Evolutionary conservation across 2,329 filamentous ascomycete species (phyloP), one percentile per base, ranked within the genome.

Genomic region (Teratosphaeria zuluensis): DNA sequence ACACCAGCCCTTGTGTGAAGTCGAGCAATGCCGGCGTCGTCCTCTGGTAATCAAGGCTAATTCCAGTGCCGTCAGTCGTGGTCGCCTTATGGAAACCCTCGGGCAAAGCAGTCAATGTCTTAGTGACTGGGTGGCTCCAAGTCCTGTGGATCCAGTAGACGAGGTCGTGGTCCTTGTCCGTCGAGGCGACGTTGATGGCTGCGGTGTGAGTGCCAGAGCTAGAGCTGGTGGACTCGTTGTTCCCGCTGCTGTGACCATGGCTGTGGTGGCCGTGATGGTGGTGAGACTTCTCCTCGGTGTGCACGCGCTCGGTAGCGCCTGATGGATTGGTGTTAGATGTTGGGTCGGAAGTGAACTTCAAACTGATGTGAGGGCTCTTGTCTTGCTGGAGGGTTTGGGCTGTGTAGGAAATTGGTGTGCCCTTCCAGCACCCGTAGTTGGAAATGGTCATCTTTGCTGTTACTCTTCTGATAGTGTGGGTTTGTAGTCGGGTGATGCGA

Each of bases 141-240:
- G 62, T 61, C 5, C 61, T 60, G 42, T 67, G 65, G n/a, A 72
- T 52, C 70, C 70, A 72, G 64, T 68, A 72, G 57, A 72, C 70
- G 3, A 72, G 68, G 8, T 66, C 63, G 19, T 60, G 63, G 48
- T 70, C 68, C 5, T 62, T 62, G 59, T 61, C 61, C 33, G 65
- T 68, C 3, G 70, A 72, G 58, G 68, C 70, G 60, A 71, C 70
- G 58, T 72, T 72, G 62, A 72, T 71, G 16, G 69, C 69, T 28
- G 70, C 70, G 55, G 66, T 60, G n/a, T 48, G 42, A 6, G n/a
- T 24, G 42, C 19, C 42, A 19, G 42, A 19, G 42, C 42, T 21
- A 3, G 42, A 48, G 42, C 5, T 48, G 16, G n/a, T 19, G 42
- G 42, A 42, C n/a, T 14, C 35, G 35, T 42, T 48, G 42, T 19